These are phyloP conservation scores for Hebeloma cylindrosporum DNA, from an alignment of 768 basidiomycete genomes.

Conservation along the genomic window DNA sequence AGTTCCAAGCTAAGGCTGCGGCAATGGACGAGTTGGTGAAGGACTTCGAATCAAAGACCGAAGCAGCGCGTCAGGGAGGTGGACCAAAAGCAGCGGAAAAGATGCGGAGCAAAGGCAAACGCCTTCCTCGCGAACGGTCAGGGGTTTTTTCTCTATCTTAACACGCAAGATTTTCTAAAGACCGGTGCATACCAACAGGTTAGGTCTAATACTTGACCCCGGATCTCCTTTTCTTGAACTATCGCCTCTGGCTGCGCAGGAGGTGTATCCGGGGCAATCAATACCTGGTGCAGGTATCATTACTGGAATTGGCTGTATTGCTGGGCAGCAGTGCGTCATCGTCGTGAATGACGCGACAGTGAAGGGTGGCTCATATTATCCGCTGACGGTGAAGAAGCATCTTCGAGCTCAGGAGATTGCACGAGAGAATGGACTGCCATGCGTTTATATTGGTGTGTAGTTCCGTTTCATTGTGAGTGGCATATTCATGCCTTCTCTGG, in stretches of 20 bases:
- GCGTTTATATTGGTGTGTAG: constrained; percentile 83
- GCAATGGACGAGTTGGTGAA: constrained; percentile 71
- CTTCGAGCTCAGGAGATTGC: constrained; percentile 93
- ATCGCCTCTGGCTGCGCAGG: constrained; percentile 82
- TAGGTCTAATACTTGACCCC: constrained; percentile 76
- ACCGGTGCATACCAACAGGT: constrained; percentile 38
- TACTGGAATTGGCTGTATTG: constrained; percentile 78
- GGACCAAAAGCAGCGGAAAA: constrained; percentile 72
- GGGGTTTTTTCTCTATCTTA: constrained; percentile 14
- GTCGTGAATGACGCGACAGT: constrained; percentile 95
- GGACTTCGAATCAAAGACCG: constrained; percentile 60
- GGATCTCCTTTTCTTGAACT: constrained; percentile 89
- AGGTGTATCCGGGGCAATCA: constrained; percentile 72
- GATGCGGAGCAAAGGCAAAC: constrained; percentile 78
- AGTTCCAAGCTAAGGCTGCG: constrained; percentile 64
- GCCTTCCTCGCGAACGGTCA: constrained; percentile 80
- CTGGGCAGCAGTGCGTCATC: constrained; percentile 82
- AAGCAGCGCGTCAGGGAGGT: constrained; percentile 66
- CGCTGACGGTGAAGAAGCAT: constrained; percentile 94
- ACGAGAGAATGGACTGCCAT: constrained; percentile 85
- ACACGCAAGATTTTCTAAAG: neutral
- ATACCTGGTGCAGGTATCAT: constrained; percentile 91
- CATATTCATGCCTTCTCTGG: neutral
- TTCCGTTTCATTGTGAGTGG: neutral
- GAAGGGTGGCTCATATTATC: constrained; percentile 92